A percentile compares a stretch with the other conserved stretches of the same genome.
Evolutionary conservation across 176 grass and related monocot genomes (phyloP).

Genomic region (Echinochloa phyllopogon): DNA sequence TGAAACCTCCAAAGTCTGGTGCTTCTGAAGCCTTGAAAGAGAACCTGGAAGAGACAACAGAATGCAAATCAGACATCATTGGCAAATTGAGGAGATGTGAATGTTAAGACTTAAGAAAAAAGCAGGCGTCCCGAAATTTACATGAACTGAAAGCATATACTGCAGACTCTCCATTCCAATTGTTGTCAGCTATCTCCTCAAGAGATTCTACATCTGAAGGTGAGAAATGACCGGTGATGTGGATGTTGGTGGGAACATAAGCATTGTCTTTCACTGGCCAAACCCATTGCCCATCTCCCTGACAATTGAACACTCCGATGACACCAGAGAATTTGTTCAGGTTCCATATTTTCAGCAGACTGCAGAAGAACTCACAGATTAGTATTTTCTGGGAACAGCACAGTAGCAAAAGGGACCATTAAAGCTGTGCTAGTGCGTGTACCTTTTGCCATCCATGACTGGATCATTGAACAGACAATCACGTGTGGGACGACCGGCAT

Average conservation of each 20-base stretch:
- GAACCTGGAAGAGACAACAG: constrained; percentile 18
- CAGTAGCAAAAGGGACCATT: neutral
- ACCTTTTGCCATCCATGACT: constrained; percentile 60
- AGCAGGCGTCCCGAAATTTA: constrained; percentile 15
- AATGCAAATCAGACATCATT: neutral
- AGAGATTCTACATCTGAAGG: constrained; percentile 57
- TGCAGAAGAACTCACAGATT: constrained; percentile 29
- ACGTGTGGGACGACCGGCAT: constrained; percentile 47
- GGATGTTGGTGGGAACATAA: constrained; percentile 19
- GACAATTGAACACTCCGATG: constrained; percentile 65
- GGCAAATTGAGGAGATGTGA: neutral
- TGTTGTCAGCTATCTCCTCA: constrained; percentile 43
- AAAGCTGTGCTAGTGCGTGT: neutral
- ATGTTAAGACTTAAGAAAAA: neutral
- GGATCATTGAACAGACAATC: constrained; percentile 63
- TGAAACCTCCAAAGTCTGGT: constrained; percentile 41
- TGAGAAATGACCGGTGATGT: constrained; percentile 39
- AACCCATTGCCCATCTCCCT: constrained; percentile 57
- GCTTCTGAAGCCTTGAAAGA: constrained; percentile 48
- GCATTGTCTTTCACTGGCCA: constrained; percentile 50
- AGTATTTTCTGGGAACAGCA: neutral
- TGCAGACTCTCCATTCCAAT: constrained; percentile 55
- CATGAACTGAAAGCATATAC: constrained; percentile 64
- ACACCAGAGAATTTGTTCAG: constrained; percentile 57
- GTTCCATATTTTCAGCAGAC: constrained; percentile 73